These are phyloP conservation scores for Fonsecaea nubica DNA, from an alignment of 2,329 filamentous ascomycete species.

Conservation along the genomic window DNA sequence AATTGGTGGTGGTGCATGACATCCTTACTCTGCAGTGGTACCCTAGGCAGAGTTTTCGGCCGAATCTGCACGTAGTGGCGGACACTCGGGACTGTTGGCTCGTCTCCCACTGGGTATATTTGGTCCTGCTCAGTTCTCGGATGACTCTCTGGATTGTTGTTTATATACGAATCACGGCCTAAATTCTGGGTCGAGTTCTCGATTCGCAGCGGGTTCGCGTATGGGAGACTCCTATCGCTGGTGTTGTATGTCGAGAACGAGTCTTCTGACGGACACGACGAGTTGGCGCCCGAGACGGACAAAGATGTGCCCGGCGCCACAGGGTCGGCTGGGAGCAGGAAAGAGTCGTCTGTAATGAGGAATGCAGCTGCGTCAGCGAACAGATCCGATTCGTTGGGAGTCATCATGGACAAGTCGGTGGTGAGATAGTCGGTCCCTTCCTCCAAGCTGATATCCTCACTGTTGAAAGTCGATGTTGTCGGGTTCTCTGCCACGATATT, in stretches of 20 bases:
- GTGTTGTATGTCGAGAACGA: background rate
- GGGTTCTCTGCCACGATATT: background rate
- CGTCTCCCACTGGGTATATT: background rate
- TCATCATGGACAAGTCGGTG: background rate
- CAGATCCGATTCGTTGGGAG: background rate
- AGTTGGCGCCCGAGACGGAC: background rate
- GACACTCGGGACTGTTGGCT: background rate
- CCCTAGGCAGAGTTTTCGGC: background rate
- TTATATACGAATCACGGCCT: background rate
- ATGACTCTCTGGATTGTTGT: background rate
- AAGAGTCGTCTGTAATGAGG: background rate
- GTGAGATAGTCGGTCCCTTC: background rate
- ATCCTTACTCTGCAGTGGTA: background rate
- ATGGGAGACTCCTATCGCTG: background rate
- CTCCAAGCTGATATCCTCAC: background rate
- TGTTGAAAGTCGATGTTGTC: background rate
- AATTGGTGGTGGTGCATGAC: background rate
- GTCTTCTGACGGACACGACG: background rate
- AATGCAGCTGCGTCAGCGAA: background rate
- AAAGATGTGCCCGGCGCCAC: background rate
- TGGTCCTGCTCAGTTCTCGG: background rate
- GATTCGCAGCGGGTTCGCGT: background rate
- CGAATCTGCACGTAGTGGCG: background rate
- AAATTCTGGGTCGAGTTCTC: background rate
- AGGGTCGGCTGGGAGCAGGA: background rate